Evolutionary conservation across 345 rosid species (phyloP).

Genomic region (Eutrema heterophyllum): DNA sequence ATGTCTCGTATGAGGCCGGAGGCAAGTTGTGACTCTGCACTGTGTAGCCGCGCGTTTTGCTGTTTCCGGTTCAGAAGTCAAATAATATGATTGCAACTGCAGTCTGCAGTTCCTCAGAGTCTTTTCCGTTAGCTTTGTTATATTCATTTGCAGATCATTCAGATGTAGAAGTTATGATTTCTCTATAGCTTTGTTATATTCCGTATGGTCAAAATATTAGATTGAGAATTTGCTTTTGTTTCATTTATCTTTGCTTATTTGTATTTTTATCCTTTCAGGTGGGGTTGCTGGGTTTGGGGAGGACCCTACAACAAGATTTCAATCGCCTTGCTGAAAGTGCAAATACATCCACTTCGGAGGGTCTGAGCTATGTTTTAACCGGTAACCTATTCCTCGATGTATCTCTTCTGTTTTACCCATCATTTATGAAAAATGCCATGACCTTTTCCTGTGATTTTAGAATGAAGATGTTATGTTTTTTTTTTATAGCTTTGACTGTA

Average conservation of each 20-base stretch:
- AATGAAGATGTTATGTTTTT: too few species aligned
- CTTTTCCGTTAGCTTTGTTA: too few species aligned
- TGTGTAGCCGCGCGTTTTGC: too few species aligned
- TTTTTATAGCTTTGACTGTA: not conserved
- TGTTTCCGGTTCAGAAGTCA: not conserved
- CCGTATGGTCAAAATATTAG: not conserved
- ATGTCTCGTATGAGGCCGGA: not conserved
- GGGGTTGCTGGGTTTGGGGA: conserved; percentile 82
- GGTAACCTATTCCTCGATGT: conserved; percentile 40
- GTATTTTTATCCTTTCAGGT: conserved; percentile 41
- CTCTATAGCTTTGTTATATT: not conserved
- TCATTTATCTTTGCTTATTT: not conserved
- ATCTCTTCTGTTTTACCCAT: not conserved
- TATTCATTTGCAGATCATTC: not conserved
- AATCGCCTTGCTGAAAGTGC: conserved; percentile 78
- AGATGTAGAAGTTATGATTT: not conserved
- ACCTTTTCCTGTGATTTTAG: too few species aligned
- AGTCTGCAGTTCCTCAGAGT: not conserved
- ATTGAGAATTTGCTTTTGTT: not conserved
- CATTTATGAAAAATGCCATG: too few species aligned
- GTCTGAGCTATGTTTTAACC: conserved; percentile 73
- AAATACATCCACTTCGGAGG: conserved; percentile 86
- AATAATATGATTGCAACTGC: not conserved
- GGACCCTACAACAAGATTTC: conserved; percentile 74
- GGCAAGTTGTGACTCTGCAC: too few species aligned